Base-by-base conservation (phyloP, 371 early-diverging fungal genomes). In the Rhizopus microsporus region DNA sequence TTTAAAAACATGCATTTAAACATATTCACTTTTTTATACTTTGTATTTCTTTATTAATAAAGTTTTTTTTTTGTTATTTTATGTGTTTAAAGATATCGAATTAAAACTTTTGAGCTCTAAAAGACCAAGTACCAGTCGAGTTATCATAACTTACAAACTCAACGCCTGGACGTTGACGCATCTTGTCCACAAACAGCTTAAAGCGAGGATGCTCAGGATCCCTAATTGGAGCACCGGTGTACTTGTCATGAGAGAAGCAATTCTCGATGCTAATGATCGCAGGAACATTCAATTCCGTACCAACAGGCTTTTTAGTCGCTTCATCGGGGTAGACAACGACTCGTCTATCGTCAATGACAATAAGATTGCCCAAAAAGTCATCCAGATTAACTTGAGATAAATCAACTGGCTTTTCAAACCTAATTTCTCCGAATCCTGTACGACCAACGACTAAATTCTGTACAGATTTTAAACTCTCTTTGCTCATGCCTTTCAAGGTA, bases 21-120 rank as follows among this genome's bases (percentile, higher is more conserved):
- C 23, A 23, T 23, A 23, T 23, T 23, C 23, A 23, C 23, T 23
- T 23, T 23, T 23, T 23, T 23, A 23, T 23, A 23, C 23, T 23
- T 23, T 23, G 23, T 23, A 23, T 23, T 23, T 23, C 23, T 23
- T 23, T 23, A 23, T 23, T 23, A 23, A 23, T 23, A 23, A 23
- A 23, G 23, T 23, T 23, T 23, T 23, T 23, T 23, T 23, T 23
- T 23, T 23, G 23, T 23, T 23, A 23, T 23, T 23, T 23, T 23
- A 23, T 23, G 23, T 23, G 23, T 23, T 23, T 23, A 23, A 23
- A 23, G 23, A 23, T 23, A 23, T 23, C 23, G 23, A 23, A 13
- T 68, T 88, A 91, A 69, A 98, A 98, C 63, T 92, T 91, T 53
- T 91, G 82, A 7, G 95, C 96, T 16, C 78, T 73, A 70, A 98